A percentile compares a stretch with the other conserved stretches of the same genome.
phyloP scores from a whole-genome alignment of 495 filamentous ascomycete species.

The Cairneyella variabilis region DNA sequence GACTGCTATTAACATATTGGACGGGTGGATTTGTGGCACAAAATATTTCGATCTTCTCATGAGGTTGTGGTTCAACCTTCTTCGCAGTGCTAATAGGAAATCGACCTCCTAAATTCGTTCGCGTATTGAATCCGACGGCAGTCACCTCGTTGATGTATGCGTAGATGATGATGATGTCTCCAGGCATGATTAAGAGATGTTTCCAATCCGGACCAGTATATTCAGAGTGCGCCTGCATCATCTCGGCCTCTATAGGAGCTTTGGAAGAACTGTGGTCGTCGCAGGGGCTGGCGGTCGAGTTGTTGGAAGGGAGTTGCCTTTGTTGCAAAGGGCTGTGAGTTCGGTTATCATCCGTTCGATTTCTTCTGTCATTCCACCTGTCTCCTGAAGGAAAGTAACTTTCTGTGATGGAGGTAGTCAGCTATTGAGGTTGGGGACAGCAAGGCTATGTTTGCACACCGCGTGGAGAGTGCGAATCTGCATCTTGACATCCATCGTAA shows the following conservation, averaged over 20 bases:
- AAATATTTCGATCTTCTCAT: not conserved
- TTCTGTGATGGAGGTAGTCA: conserved; percentile 7
- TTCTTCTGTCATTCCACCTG: conserved; percentile 7
- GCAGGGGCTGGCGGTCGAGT: not conserved
- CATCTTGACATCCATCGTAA: conserved; percentile 7
- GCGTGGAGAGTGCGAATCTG: conserved; percentile 4
- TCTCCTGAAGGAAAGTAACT: conserved; percentile 6
- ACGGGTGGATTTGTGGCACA: not conserved
- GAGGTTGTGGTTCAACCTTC: conserved; percentile 3
- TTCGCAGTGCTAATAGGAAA: conserved; percentile 5
- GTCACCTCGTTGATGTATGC: conserved; percentile 4
- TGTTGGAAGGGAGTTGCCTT: not conserved
- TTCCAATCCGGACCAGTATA: conserved; percentile 7
- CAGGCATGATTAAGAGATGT: conserved; percentile 4
- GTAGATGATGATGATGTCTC: conserved; percentile 1
- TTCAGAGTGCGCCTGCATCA: not conserved
- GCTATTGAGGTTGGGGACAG: conserved; percentile 5
- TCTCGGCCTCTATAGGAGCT: conserved; percentile 6
- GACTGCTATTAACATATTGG: not conserved
- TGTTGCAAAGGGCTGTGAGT: conserved; percentile 3
- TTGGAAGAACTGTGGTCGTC: conserved; percentile 5
- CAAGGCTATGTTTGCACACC: conserved; percentile 4
- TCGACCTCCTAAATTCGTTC: conserved; percentile 8
- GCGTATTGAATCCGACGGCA: conserved; percentile 6
- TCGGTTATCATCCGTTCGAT: conserved; percentile 5